Base-by-base conservation (phyloP, 345 rosid species). In the Corchorus capsularis region DNA sequence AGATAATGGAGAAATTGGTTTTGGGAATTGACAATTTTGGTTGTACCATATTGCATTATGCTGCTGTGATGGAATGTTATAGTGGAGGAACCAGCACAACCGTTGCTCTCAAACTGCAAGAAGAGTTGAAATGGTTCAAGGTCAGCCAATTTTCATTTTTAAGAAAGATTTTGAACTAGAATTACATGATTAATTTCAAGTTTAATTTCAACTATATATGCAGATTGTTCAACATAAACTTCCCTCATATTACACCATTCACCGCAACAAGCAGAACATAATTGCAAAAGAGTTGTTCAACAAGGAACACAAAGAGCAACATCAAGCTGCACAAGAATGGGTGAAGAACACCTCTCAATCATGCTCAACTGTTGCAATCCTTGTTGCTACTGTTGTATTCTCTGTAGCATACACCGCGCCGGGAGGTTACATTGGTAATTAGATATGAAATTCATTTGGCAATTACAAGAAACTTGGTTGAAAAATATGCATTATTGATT, bases 81-180 rank as follows among this genome's bases (percentile, higher is more conserved):
- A 14, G 5, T 52, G 77, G 72, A 12, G 79, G 82, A 72, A 32
- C 82, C 7, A 60, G 0, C 45, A 60, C 73, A 0, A 74, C 72
- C 16, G 68, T 75, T 16, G 85, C 77, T 4, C 61, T 82, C 16
- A 76, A 75, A 0, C n/a, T 80, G 20, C 78, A 78, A 39, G 77
- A 78, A 1, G 86, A 85, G 22, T 13, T 79, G 52, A 50, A 6
- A 11, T 81, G 86, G 85, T 77, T 67, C 13, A 43, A 83, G 80
- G 87, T 84, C 15, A 50, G 37, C 37, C 37, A 35, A 27, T 27
- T 70, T 32, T 3, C 11, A 12, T 27, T 14, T 2, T 57, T 60
- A 32, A 5, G 3, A 11, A 43, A 68, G 37, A 35, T 8, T 27
- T 4, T 39, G 16, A 39, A 68, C 27, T 8, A 19, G 12, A 45